Conservation (phyloP, 257 asterid species). For the Perilla frutescens region DNA sequence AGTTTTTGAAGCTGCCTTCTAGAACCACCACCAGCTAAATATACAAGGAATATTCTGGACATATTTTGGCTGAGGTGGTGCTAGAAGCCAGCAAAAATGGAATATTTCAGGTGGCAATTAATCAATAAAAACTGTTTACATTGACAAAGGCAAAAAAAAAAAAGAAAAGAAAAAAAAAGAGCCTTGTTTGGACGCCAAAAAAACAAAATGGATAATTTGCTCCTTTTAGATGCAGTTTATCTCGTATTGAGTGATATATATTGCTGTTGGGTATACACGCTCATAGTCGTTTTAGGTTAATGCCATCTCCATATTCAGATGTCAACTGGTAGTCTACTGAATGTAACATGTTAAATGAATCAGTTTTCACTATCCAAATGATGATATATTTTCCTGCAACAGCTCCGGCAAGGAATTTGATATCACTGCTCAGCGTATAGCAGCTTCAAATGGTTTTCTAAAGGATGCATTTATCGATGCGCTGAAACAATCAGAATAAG, state of each 20-base stretch:
- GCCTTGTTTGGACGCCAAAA: neutral
- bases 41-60: neutral
- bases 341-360: neutral
- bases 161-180: neutral
- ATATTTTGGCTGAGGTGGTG: neutral
- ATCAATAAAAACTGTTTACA: neutral
- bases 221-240: neutral
- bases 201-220: neutral
- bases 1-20: neutral
- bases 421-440: conserved; percentile 73
- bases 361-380: neutral
- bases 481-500: conserved; percentile 57
- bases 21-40: neutral
- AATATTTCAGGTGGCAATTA: neutral
- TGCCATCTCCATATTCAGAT: neutral
- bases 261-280: too few species aligned
- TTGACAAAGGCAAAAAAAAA: neutral
- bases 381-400: conserved; percentile 25
- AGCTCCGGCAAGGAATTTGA: conserved; percentile 77
- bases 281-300: neutral
- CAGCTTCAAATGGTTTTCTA: conserved; percentile 73
- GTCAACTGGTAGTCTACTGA: neutral
- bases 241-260: neutral
- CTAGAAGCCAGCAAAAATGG: neutral
- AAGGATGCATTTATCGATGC: conserved; percentile 70